Base-by-base conservation (phyloP, 345 rosid genomes). In the Rubroshorea leprosula region DNA sequence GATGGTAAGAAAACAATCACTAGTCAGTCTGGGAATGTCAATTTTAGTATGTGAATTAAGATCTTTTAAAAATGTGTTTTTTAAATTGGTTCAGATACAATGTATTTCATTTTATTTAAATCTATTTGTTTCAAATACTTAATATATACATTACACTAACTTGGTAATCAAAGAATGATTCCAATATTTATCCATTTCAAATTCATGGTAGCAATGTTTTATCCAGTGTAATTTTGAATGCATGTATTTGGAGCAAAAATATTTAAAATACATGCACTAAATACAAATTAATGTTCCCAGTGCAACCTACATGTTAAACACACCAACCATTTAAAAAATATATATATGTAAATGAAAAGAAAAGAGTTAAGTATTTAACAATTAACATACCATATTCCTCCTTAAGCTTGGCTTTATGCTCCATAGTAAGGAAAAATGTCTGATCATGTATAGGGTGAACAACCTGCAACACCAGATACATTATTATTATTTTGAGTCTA, bases 381-480 rank as follows among this genome's bases (percentile, higher is more conserved):
- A 45, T 47, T 26, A 18, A 16, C 68, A 24, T 49, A 90, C 97
- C 97, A 61, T 66, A 83, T 78, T 90, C 89, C 64, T 82, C 76
- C 76, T 91, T 84, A 31, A 88, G 88, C 75, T 71, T 84, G 69
- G 56, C 72, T 63, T 77, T 77, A 72, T 91, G 96, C 39, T 78
- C 80, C 26, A 46, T 44, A 15, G 82, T 73, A 66, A 91, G 57
- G 67, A 73, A 91, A 68, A 88, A 83, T 35, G 66, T 56, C 60
- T 88, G 88, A 72, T 91, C 98, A 61, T 82, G 83, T 44, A 88
- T 84, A 1, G 96, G 95, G 63, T 85, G 88, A 39, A 68, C 63
- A 67, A 91, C 86, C 92, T 90, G 55, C 16, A 63, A 31, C 9
- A 20, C 4, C 15, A 49, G 41, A 44, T 4, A 66, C 2, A 41